These are phyloP conservation scores for Penicillium sp. DNA, from an alignment of 2,329 filamentous ascomycete genomes.

Conservation along the genomic window DNA sequence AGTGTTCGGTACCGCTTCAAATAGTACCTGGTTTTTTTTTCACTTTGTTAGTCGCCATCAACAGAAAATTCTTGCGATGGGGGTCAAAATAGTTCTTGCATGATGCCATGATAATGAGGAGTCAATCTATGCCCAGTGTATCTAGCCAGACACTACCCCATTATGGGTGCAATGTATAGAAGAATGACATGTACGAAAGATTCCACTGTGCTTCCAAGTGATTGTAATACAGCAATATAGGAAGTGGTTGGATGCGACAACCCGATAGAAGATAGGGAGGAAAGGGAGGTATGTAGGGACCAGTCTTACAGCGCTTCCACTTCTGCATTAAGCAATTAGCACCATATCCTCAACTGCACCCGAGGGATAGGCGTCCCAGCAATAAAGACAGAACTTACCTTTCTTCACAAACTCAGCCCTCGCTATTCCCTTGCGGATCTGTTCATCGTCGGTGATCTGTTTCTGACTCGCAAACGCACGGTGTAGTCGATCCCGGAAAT, in stretches of 20 bases:
- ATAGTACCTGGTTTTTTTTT: constrained; percentile 59
- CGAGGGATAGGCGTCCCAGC: not conserved
- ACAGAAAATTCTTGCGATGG: constrained; percentile 3
- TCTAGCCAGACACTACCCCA: constrained; percentile 15
- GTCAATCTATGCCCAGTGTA: constrained; percentile 9
- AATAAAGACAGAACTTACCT: constrained; percentile 44
- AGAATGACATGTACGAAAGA: constrained; percentile 14
- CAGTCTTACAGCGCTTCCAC: constrained; percentile 75
- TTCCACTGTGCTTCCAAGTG: not conserved
- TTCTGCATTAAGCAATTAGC: constrained; percentile 47
- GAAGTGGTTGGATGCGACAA: not conserved
- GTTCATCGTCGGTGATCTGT: constrained; percentile 58
- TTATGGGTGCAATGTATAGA: constrained; percentile 15
- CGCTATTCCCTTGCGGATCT: constrained; percentile 67
- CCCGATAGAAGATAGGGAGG: not conserved
- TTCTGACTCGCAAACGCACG: constrained; percentile 74
- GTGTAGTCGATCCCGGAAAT: constrained; percentile 73
- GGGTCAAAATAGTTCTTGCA: constrained; percentile 11
- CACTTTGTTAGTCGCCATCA: constrained; percentile 18
- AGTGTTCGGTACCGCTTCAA: constrained; percentile 82
- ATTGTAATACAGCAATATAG: not conserved
- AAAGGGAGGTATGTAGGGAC: not conserved
- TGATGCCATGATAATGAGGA: constrained; percentile 20
- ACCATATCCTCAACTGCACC: not conserved
- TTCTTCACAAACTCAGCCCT: constrained; percentile 85